Percentiles rank a stretch among this genome's conserved stretches.
Evolutionary conservation across 768 basidiomycete species (phyloP).

Genomic region (Macrolepiota fuliginosa): DNA sequence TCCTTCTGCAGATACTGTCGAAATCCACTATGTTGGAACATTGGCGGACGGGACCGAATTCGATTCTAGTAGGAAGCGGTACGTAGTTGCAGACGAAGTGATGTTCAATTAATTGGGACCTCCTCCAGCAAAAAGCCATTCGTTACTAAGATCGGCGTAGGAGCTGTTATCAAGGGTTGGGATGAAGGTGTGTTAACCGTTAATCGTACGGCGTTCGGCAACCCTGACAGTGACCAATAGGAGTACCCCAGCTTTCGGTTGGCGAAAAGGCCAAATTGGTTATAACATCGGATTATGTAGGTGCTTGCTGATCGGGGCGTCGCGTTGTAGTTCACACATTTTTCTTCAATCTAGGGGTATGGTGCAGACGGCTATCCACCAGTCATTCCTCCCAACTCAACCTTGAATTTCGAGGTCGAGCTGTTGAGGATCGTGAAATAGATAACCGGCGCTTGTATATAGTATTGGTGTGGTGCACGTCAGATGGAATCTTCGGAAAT

Average conservation of each 20-base stretch:
- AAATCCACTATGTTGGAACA: constrained; percentile 80
- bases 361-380: constrained; percentile 75
- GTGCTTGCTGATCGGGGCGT: constrained; percentile 25
- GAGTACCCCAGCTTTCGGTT: constrained; percentile 72
- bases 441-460: background rate
- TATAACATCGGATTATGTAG: constrained; percentile 75
- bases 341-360: constrained; percentile 50
- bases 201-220: background rate
- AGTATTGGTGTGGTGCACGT: too few species aligned
- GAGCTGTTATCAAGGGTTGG: constrained; percentile 88
- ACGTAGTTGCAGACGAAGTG: constrained; percentile 17
- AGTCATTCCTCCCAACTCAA: constrained; percentile 74
- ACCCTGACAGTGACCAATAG: constrained; percentile 31
- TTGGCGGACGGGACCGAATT: constrained; percentile 60
- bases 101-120: background rate
- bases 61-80: constrained; percentile 81
- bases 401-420: constrained; percentile 82
- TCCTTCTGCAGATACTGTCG: constrained; percentile 52
- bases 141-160: constrained; percentile 68
- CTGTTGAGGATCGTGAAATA: constrained; percentile 61
- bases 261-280: constrained; percentile 71
- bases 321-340: constrained; percentile 7
- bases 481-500: too few species aligned
- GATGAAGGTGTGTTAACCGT: constrained; percentile 67
- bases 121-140: constrained; percentile 54